These are phyloP conservation scores for Omphalea diandra DNA, from an alignment of 441 rosid species.

Conservation along the genomic window DNA sequence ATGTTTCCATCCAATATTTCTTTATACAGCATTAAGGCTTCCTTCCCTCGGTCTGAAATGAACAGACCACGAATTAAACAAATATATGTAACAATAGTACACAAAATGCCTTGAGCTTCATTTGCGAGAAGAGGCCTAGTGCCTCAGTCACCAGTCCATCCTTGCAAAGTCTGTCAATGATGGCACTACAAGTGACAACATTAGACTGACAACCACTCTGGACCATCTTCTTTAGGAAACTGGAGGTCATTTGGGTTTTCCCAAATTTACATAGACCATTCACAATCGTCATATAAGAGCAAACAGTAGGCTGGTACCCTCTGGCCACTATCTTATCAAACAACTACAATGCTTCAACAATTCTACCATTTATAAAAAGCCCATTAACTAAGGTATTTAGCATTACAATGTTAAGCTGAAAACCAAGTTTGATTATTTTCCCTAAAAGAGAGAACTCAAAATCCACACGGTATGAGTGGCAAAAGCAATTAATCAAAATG, in stretches of 20 bases:
- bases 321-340: constrained; percentile 1
- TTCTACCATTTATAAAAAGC: not conserved
- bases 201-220: constrained; percentile 14
- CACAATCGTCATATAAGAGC: too few species aligned
- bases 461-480: too few species aligned
- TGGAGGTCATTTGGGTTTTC: not conserved
- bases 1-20: constrained; percentile 1
- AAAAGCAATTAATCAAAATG: constrained; percentile 10
- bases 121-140: too few species aligned
- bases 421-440: constrained; percentile 15
- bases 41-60: not conserved
- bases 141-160: too few species aligned
- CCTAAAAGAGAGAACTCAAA: constrained; percentile 10
- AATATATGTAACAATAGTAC: constrained; percentile 5
- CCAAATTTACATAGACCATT: too few species aligned
- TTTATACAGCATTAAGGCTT: not conserved
- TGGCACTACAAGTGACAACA: not conserved
- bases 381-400: constrained; percentile 14
- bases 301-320: not conserved
- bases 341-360: constrained; percentile 2
- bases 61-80: not conserved
- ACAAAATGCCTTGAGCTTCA: too few species aligned
- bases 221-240: not conserved
- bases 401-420: not conserved
- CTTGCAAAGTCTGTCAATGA: constrained; percentile 10